Percentiles rank a stretch among this genome's conserved stretches.
These are phyloP conservation scores for Neurospora sp. DNA, from an alignment of 495 filamentous ascomycete genomes.

Conservation along the genomic window DNA sequence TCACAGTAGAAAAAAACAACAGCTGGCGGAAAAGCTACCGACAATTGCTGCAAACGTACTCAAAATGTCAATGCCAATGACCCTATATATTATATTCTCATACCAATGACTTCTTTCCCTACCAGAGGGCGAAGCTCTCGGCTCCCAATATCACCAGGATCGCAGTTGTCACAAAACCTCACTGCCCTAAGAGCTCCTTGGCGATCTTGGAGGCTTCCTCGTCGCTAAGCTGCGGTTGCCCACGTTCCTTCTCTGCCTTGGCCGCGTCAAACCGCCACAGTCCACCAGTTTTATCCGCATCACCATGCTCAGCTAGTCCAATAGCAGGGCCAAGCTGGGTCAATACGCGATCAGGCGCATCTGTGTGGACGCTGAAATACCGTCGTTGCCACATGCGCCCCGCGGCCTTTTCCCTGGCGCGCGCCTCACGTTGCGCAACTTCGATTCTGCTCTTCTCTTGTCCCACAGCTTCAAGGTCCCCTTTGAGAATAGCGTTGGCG, in stretches of 20 bases:
- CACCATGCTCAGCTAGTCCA: slow-evolving; percentile 45
- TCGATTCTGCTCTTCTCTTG: slow-evolving; percentile 83
- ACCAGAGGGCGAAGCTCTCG: neutral
- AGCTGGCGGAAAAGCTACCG: neutral
- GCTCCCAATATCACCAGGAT: neutral
- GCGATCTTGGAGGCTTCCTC: slow-evolving; percentile 30
- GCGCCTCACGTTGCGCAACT: slow-evolving; percentile 75
- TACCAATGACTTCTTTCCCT: neutral
- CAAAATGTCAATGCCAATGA: neutral
- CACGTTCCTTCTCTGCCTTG: slow-evolving; percentile 46
- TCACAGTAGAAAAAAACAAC: neutral
- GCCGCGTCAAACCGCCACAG: slow-evolving; percentile 74
- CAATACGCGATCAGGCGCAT: slow-evolving; percentile 44
- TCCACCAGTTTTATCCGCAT: slow-evolving; percentile 75
- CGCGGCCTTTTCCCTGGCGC: slow-evolving; percentile 69
- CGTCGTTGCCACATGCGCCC: slow-evolving; percentile 72
- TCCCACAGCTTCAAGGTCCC: slow-evolving; percentile 74
- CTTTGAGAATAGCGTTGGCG: slow-evolving; percentile 62
- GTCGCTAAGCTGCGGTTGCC: slow-evolving; percentile 22
- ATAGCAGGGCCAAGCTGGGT: slow-evolving; percentile 46
- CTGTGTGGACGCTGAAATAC: slow-evolving; percentile 59
- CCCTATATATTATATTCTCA: neutral
- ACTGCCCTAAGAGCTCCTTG: slow-evolving; percentile 35
- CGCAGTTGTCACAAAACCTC: neutral
- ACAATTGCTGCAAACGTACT: neutral